phyloP scores from a whole-genome alignment of 2,329 filamentous ascomycete species.

The Penicillium sp. region DNA sequence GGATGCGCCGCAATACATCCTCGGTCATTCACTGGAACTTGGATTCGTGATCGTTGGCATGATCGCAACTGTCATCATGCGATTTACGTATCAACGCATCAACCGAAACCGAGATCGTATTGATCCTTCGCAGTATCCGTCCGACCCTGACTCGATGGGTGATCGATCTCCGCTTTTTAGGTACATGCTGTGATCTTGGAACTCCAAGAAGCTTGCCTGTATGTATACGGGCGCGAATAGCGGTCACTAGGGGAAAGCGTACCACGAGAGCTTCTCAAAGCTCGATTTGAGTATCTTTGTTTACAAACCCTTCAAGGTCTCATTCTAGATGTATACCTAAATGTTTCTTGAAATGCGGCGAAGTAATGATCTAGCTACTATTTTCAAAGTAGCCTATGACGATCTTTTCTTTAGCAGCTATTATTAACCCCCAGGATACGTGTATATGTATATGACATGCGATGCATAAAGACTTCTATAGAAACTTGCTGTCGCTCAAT shows the following conservation, averaged over 20 bases:
- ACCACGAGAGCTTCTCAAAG: no score
- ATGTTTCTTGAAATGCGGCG: no score
- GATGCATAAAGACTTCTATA: background rate
- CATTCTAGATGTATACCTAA: no score
- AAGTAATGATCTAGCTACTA: no score
- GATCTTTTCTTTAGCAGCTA: no score
- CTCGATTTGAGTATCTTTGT: no score
- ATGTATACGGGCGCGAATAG: no score
- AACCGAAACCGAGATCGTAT: slow-evolving; percentile 58
- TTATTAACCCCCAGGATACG: background rate
- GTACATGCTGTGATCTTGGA: slow-evolving; percentile 52
- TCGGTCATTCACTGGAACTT: slow-evolving; percentile 53
- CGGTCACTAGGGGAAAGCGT: no score
- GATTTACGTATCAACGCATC: slow-evolving; percentile 55
- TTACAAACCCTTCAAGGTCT: no score
- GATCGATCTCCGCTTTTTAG: slow-evolving; percentile 63
- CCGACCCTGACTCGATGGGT: slow-evolving; percentile 57
- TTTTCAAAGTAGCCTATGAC: no score
- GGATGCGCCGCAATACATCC: slow-evolving; percentile 51
- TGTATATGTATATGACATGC: background rate
- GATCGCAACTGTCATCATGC: slow-evolving; percentile 43
- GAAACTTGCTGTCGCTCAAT: background rate
- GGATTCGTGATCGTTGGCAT: slow-evolving; percentile 51
- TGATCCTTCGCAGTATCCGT: slow-evolving; percentile 45
- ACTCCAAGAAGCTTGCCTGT: no score